Percentiles rank a stretch among this genome's conserved stretches.
These are phyloP conservation scores for Aureobasidium pullulans DNA, from an alignment of 2,329 filamentous ascomycete genomes.

Conservation along the genomic window DNA sequence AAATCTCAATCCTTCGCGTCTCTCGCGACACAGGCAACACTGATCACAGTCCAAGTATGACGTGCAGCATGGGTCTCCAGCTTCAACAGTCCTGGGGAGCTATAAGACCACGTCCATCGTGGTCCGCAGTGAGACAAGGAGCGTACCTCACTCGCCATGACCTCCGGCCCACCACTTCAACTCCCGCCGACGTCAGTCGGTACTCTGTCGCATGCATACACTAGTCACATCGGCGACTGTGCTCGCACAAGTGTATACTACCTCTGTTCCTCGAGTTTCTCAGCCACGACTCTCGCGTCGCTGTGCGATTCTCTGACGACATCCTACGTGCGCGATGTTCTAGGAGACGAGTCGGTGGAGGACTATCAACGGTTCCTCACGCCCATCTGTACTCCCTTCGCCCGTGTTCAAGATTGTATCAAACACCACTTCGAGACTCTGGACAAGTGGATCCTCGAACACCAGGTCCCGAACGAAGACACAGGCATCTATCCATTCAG, in stretches of 20 bases:
- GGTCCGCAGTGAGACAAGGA: not conserved
- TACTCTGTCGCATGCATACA: not conserved
- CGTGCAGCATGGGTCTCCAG: not conserved
- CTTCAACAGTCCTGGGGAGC: not conserved
- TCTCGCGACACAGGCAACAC: not conserved
- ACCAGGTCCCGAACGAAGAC: not conserved
- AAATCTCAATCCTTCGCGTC: not conserved
- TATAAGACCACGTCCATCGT: not conserved
- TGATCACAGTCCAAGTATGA: not conserved
- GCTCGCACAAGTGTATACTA: not conserved
- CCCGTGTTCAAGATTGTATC: not conserved
- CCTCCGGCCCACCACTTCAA: not conserved
- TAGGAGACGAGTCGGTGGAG: not conserved
- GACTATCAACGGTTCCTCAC: not conserved
- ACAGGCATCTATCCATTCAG: not conserved
- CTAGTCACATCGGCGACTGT: not conserved
- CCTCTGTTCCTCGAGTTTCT: not conserved
- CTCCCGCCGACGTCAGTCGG: not conserved
- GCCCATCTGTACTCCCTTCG: not conserved
- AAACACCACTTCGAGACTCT: not conserved
- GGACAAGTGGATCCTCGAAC: not conserved
- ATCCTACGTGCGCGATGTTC: not conserved
- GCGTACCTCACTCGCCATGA: not conserved
- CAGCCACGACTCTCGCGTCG: not conserved
- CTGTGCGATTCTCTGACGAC: not conserved